A percentile compares a stretch with the other conserved stretches of the same genome.
Evolutionary conservation across 2,329 filamentous ascomycete species (phyloP).

Genomic region (Pseudogymnoascus sp.): DNA sequence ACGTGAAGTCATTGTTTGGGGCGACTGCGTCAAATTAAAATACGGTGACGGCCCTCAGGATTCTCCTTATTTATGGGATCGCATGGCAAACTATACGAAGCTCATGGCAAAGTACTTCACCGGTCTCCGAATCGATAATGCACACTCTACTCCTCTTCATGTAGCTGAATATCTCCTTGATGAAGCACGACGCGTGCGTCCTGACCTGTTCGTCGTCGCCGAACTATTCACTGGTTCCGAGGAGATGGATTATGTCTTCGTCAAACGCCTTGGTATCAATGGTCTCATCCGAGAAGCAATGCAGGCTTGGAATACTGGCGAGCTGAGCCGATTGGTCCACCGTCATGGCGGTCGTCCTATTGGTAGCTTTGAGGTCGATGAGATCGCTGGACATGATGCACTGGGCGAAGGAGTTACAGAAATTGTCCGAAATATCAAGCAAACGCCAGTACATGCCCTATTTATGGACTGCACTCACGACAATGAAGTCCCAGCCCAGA

Average conservation of each 20-base stretch:
- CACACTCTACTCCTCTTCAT: constrained; percentile 88
- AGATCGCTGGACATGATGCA: constrained; percentile 57
- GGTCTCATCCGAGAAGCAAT: constrained; percentile 93
- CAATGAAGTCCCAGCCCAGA: constrained; percentile 92
- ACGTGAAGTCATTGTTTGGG: constrained; percentile 95
- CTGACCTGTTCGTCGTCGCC: constrained; percentile 84
- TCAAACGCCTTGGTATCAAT: constrained; percentile 83
- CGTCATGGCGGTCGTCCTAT: constrained; percentile 89
- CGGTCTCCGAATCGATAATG: constrained; percentile 96
- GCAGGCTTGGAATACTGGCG: constrained; percentile 94
- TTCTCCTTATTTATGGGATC: constrained; percentile 89
- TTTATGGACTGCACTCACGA: constrained; percentile 99
- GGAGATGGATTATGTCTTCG: constrained; percentile 92
- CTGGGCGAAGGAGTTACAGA: constrained; percentile 39
- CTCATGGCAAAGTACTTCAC: constrained; percentile 91
- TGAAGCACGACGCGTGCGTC: constrained; percentile 78
- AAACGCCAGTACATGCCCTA: constrained; percentile 81
- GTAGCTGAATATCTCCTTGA: constrained; percentile 94
- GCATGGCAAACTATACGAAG: constrained; percentile 87
- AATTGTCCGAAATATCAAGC: constrained; percentile 71
- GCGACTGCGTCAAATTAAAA: constrained; percentile 93
- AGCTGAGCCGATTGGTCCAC: constrained; percentile 87
- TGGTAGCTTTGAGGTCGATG: constrained; percentile 93
- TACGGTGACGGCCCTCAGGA: constrained; percentile 76
- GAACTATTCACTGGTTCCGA: constrained; percentile 95